These are phyloP conservation scores for Coccinonectria pachysandricola DNA, from an alignment of 2,329 filamentous ascomycete species.

Conservation along the genomic window DNA sequence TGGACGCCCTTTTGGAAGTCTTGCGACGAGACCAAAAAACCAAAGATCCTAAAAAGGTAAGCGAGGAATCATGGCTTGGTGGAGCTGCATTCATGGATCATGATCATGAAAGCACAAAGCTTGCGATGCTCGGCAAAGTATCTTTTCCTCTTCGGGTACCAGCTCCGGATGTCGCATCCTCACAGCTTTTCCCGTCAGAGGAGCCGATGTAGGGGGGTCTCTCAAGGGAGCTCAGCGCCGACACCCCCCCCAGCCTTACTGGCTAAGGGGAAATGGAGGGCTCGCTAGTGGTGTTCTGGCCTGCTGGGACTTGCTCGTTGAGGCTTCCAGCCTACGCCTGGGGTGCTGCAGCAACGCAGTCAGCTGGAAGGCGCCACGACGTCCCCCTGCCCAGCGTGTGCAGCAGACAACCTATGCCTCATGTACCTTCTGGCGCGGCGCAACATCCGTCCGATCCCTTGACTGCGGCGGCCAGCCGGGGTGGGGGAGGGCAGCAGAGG, in stretches of 20 bases:
- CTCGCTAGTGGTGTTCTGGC: slow-evolving; percentile 2
- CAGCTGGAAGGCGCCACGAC: slow-evolving; percentile 20
- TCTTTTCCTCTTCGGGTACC: slow-evolving; percentile 3
- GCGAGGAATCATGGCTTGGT: slow-evolving; percentile 16
- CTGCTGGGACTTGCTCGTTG: too few relatives aligned
- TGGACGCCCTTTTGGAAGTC: too few relatives aligned
- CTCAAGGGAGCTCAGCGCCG: slow-evolving; percentile 1
- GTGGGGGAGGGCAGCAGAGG: too few relatives aligned
- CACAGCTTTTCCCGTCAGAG: slow-evolving; percentile 3
- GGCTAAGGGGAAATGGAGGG: neutral
- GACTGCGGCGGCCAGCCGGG: neutral
- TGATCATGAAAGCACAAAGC: too few relatives aligned
- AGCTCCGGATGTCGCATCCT: slow-evolving; percentile 3
- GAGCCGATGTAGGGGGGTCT: slow-evolving; percentile 3
- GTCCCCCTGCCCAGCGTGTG: slow-evolving; percentile 16
- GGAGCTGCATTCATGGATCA: slow-evolving; percentile 8
- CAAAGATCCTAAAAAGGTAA: slow-evolving; percentile 17
- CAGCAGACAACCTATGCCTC: slow-evolving; percentile 11
- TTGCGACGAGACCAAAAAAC: too few relatives aligned
- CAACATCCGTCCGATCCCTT: neutral
- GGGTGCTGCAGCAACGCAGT: slow-evolving; percentile 11
- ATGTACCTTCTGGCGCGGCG: slow-evolving; percentile 1
- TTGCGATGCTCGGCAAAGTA: slow-evolving; percentile 7
- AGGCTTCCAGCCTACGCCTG: slow-evolving; percentile 1
- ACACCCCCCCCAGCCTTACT: too few relatives aligned